phyloP scores from a whole-genome alignment of 1,284 basidiomycete genomes.

The Cerrena zonata region DNA sequence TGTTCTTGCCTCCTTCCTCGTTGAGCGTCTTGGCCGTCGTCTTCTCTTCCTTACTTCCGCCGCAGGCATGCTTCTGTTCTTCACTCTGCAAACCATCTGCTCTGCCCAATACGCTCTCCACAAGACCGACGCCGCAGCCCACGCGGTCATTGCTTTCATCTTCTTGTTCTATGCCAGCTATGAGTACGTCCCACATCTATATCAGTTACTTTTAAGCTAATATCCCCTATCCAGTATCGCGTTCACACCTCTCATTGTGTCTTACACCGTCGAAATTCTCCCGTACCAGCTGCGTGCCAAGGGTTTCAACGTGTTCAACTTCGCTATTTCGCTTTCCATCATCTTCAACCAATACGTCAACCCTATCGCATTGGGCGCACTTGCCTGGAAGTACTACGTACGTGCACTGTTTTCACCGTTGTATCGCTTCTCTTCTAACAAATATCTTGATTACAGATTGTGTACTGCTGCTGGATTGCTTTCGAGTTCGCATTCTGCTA shows the following conservation, averaged over 20 bases:
- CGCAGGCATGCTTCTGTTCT: conserved; percentile 66
- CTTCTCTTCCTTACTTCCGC: conserved; percentile 60
- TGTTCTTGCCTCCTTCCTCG: conserved; percentile 48
- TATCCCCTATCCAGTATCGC: conserved; percentile 44
- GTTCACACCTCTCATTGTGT: conserved; percentile 67
- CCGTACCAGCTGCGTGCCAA: conserved; percentile 69
- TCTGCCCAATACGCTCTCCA: conserved; percentile 55
- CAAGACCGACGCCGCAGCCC: conserved; percentile 40
- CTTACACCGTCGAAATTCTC: conserved; percentile 70
- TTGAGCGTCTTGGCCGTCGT: conserved; percentile 58
- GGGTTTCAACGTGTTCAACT: conserved; percentile 69
- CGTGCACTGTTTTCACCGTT: conserved; percentile 14
- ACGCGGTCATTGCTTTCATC: conserved; percentile 71
- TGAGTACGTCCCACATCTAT: conserved; percentile 39
- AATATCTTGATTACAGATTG: conserved; percentile 31
- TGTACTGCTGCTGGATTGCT: conserved; percentile 63
- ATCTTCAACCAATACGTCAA: conserved; percentile 80
- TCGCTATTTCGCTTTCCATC: conserved; percentile 58
- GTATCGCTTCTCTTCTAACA: background rate
- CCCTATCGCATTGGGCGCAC: conserved; percentile 54
- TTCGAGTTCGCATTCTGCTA: conserved; percentile 61
- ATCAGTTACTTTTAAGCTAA: conserved; percentile 5
- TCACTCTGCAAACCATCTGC: conserved; percentile 66
- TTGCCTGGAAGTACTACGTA: conserved; percentile 57
- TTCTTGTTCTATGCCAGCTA: conserved; percentile 70